Evolutionary conservation across 768 basidiomycete species (phyloP), one percentile per base, ranked within the genome.

Genomic region (Thelephora ganbajun): DNA sequence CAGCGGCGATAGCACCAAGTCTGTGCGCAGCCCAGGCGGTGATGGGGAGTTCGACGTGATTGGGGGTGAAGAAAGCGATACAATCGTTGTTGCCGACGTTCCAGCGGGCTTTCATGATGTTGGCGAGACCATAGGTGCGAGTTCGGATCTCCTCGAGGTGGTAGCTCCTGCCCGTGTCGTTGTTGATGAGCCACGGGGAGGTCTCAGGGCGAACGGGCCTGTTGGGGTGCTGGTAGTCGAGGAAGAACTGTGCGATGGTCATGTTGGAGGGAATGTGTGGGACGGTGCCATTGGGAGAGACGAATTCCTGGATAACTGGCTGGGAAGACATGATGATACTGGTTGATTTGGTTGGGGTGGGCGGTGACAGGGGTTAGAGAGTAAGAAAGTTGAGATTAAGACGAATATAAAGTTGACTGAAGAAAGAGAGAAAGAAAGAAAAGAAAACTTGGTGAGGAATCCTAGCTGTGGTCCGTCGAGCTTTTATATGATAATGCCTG

Each of bases 1-100:
- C 53, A 2, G 58, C 59, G 45, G 53, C 36, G 39, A 56, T 48
- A 6, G 43, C 56, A 36, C 60, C 60, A n/a, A 61, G 49, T 39
- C 60, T 54, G 49, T 59, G 60, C 2, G 71, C 77, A 76, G 19
- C 68, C 69, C 23, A 77, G 61, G 0, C 73, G 68, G 52, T 78
- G 77, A 61, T 80, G 73, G 79, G 50, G 26, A 30, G 9, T 9
- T 30, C 80, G 36, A 83, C 58, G 54, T 83, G 77, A 56, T 85
- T 85, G 23, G 77, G 70, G 51, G 79, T 79, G 59, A 76, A 82
- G 37, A 82, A 14, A 16, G 36, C 13, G 20, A 3, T 57, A 65
- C 26, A 30, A 9, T 30, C 26, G 26, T 9, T 9, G 9, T 54
- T 48, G 71, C 75, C 63, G 50, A 76, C 63, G 13, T 61, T 58